Evolutionary conservation across 129 eudicot species (phyloP).

Genomic region (Heracleum sosnowskyi): DNA sequence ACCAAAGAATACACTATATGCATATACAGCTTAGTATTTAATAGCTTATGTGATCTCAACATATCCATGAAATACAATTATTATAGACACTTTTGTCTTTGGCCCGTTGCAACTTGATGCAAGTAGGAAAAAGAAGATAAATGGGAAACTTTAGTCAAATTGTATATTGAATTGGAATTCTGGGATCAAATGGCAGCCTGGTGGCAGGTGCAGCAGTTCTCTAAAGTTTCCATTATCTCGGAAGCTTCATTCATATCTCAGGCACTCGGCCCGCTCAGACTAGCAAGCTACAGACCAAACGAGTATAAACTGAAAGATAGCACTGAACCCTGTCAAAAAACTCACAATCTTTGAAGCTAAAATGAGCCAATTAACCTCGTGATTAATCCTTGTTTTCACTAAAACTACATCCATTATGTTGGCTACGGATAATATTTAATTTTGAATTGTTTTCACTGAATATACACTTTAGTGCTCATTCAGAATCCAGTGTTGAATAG

Average conservation of each 20-base stretch:
- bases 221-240: background rate
- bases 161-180: background rate
- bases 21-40: background rate
- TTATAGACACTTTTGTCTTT: background rate
- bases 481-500: constrained; percentile 33
- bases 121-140: background rate
- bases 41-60: background rate
- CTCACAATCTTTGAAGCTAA: background rate
- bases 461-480: constrained; percentile 6
- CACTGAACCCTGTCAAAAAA: background rate
- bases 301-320: background rate
- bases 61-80: background rate
- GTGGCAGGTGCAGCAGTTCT: background rate
- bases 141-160: background rate
- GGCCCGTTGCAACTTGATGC: background rate
- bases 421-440: background rate
- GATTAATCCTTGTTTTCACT: constrained; percentile 7
- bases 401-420: background rate
- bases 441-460: background rate
- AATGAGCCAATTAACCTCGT: background rate
- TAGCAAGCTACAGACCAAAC: background rate
- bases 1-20: background rate
- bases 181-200: background rate
- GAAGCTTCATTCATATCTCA: background rate
- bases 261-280: background rate